phyloP scores from a whole-genome alignment of 108 stramenopile genomes.

The Pseudonitzschia delicatissima region DNA sequence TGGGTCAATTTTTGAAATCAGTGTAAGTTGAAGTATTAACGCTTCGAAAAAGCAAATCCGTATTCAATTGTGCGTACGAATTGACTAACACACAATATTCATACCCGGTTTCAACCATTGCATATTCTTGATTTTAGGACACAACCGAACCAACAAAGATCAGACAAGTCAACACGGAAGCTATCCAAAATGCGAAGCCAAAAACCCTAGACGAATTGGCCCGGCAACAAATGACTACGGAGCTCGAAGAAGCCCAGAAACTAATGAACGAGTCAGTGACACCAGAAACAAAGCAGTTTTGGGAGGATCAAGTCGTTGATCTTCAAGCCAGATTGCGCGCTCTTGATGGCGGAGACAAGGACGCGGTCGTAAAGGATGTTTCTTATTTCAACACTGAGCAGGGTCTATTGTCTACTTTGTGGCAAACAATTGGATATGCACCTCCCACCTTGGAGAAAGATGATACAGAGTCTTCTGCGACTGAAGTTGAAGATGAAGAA shows the following conservation, averaged over 20 bases:
- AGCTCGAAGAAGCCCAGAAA: conserved; percentile 66
- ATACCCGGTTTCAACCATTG: background rate
- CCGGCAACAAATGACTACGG: conserved; percentile 64
- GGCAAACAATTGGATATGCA: conserved; percentile 12
- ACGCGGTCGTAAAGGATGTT: background rate
- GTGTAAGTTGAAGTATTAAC: conserved; percentile 10
- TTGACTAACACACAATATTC: background rate
- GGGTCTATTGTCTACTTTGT: background rate
- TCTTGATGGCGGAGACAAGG: conserved; percentile 25
- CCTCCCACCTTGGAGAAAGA: background rate
- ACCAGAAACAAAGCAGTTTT: conserved; percentile 70
- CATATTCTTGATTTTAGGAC: background rate
- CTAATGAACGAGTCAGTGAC: conserved; percentile 67
- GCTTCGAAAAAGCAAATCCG: background rate
- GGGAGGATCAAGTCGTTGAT: conserved; percentile 72
- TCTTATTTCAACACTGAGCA: conserved; percentile 1
- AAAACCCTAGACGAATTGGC: conserved; percentile 44
- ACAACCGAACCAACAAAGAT: background rate
- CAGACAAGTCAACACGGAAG: background rate
- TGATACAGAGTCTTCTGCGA: background rate
- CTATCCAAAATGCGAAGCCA: conserved; percentile 15
- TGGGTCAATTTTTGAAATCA: conserved; percentile 14
- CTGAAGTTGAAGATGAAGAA: background rate
- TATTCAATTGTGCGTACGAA: background rate
- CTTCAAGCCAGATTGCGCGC: conserved; percentile 53